Percentiles rank a stretch among this genome's conserved stretches.
phyloP scores from a whole-genome alignment of 257 asterid genomes.

The Solanum microdontum region DNA sequence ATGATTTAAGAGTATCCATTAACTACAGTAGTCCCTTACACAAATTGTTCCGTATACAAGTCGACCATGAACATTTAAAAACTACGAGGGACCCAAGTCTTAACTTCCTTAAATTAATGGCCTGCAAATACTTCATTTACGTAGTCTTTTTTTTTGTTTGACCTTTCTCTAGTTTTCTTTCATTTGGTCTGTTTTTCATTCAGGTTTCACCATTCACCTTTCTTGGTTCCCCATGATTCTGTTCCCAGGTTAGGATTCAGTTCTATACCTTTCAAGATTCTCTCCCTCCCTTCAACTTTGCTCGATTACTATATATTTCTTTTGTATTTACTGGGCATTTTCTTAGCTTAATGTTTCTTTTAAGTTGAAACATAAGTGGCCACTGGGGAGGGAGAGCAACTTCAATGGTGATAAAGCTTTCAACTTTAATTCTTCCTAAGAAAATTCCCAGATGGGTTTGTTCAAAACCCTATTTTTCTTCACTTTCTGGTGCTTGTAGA shows the following conservation, averaged over 20 bases:
- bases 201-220: neutral
- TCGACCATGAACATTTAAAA: neutral
- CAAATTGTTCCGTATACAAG: neutral
- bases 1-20: no score
- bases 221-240: neutral
- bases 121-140: neutral
- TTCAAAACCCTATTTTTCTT: conserved; percentile 29
- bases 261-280: neutral
- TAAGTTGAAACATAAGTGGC: neutral
- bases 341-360: neutral
- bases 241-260: neutral
- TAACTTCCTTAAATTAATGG: neutral
- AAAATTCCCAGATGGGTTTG: conserved; percentile 36
- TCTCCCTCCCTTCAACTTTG: neutral
- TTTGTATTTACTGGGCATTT: no score
- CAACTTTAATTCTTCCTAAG: conserved; percentile 24
- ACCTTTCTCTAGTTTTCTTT: neutral
- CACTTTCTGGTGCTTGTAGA: conserved; percentile 38
- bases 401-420: conserved; percentile 56
- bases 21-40: no score
- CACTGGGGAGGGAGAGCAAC: neutral
- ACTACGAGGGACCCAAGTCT: neutral
- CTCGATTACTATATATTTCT: neutral
- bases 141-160: neutral
- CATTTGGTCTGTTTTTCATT: neutral